Percentiles rank a stretch among this genome's conserved stretches.
Conservation (phyloP, 129 eudicot genomes). For the Helichrysum umbraculigerum region DNA sequence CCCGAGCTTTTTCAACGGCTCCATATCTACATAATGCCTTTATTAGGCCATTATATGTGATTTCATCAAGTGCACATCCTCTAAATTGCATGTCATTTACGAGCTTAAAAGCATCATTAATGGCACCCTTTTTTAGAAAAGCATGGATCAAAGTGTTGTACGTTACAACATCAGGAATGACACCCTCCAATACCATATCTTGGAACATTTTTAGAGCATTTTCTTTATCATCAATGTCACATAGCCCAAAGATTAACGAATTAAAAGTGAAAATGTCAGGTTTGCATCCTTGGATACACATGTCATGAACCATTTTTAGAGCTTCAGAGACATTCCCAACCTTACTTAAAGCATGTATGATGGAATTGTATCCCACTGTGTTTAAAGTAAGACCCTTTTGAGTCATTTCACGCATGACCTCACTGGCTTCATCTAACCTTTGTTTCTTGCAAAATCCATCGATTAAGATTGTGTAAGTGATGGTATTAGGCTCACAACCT, state of each 20-base stretch:
- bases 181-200: slow-evolving; percentile 88
- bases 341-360: slow-evolving; percentile 67
- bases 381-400: slow-evolving; percentile 57
- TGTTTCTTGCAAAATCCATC: slow-evolving; percentile 73
- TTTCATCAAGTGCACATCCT: slow-evolving; percentile 69
- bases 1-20: slow-evolving; percentile 71
- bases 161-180: slow-evolving; percentile 77
- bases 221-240: slow-evolving; percentile 62
- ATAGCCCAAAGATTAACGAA: slow-evolving; percentile 74
- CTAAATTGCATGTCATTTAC: slow-evolving; percentile 83
- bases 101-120: slow-evolving; percentile 66
- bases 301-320: slow-evolving; percentile 42
- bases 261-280: slow-evolving; percentile 83
- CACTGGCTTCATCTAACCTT: slow-evolving; percentile 56
- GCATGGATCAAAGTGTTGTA: slow-evolving; percentile 83
- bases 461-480: slow-evolving; percentile 70
- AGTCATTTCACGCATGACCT: slow-evolving; percentile 63
- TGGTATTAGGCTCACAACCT: slow-evolving; percentile 58
- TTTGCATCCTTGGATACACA: slow-evolving; percentile 70
- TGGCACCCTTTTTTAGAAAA: slow-evolving; percentile 53
- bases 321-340: slow-evolving; percentile 57
- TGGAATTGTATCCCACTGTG: slow-evolving; percentile 75
- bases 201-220: slow-evolving; percentile 64
- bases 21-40: slow-evolving; percentile 77
- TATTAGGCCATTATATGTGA: slow-evolving; percentile 70